Evolutionary conservation across 306 rosid species (phyloP), one percentile per base, ranked within the genome.

Genomic region (Quillaja saponaria): DNA sequence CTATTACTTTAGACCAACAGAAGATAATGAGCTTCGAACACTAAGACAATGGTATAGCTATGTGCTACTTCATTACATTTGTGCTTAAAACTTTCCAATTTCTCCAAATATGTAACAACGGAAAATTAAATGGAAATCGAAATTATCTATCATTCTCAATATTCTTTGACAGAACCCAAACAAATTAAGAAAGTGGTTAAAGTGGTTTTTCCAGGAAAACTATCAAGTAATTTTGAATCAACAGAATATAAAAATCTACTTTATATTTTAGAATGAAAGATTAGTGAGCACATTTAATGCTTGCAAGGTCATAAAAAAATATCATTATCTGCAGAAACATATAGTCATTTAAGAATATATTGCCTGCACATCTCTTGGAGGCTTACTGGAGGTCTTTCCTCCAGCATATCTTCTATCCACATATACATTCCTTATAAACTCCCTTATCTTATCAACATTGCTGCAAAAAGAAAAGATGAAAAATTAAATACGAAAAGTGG

Each of bases 281-380:
- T 1, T 25, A 25, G 31, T 1, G 2, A 25, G 4, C 31, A 25
- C 31, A 25, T 25, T 25, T 25, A 1, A 25, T 25, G 31, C 31
- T 25, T 4, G 4, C 4, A 25, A 25, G 31, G 31, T 15, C 34
- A 49, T 35, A 16, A 48, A 16, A 48, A 40, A 18, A 13, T 31
- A 56, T 40, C 11, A 16, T 9, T 19, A 45, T 56, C 34, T 21
- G 18, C 18, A 34, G 9, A 63, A 71, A 63, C 7, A 54, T 58
- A 71, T 71, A 46, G 25, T 61, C 46, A 41, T 34, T 49, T 14
- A 20, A 66, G 68, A 58, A 71, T 12, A 56, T 64, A 78, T 69
- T 85, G 49, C 97, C 96, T 90, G 97, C 62, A 67, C 41, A 70
- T 87, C 95, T 84, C 86, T 85, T 10, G 96, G 97, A 63, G 97